Conservation (phyloP, 345 rosid genomes). For the Capsella bursapastoris region DNA sequence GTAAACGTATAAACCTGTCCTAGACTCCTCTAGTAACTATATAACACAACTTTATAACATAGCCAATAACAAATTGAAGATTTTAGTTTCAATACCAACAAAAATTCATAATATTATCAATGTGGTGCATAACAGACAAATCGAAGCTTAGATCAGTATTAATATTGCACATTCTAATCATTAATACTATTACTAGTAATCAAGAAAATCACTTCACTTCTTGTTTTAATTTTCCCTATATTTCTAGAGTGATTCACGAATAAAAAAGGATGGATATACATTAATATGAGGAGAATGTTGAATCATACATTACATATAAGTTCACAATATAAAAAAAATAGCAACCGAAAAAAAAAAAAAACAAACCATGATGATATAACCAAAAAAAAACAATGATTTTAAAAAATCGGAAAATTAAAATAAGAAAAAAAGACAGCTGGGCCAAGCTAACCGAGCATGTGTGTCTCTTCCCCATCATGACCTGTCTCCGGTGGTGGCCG, state of each 20-base stretch:
- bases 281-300: neutral
- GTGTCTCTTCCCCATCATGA: constrained; percentile 22
- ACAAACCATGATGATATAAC: neutral
- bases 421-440: constrained; percentile 20
- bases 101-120: neutral
- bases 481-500: neutral
- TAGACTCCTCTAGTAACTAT: too few relatives aligned
- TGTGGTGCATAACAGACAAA: neutral
- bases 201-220: neutral
- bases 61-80: neutral
- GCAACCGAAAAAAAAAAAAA: neutral
- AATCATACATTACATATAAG: constrained; percentile 11
- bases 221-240: neutral
- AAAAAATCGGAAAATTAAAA: neutral
- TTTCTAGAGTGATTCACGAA: constrained; percentile 1
- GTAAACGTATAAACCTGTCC: too few relatives aligned
- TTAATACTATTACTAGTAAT: neutral
- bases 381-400: neutral
- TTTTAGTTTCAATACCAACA: neutral
- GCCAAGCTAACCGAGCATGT: constrained; percentile 37
- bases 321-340: constrained; percentile 1
- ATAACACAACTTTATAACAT: neutral
- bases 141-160: neutral
- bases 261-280: neutral
- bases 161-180: neutral